Evolutionary conservation across 257 asterid genomes (phyloP), one percentile per base, ranked within the genome.

Genomic region (Solanum gracilifrons): DNA sequence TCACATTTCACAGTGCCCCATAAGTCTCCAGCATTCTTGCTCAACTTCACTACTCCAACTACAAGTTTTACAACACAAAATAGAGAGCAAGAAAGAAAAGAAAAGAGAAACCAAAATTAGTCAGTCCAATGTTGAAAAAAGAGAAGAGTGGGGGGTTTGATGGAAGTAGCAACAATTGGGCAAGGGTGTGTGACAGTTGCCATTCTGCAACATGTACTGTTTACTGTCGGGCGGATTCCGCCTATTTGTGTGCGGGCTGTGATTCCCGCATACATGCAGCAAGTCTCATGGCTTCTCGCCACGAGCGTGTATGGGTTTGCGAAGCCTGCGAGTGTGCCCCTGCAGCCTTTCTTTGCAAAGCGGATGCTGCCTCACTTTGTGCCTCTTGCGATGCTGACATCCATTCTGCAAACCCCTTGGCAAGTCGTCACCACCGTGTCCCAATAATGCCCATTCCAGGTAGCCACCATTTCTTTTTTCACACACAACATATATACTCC

Each of bases 351-450:
- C 36, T 95, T 5, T 94, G 96, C 92, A 95, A 95, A 88, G 97
- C 98, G 10, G 98, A 95, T 35, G 91, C 96, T 4, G 98, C 98
- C 31, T 94, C 97, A 31, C 95, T 95, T 23, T 96, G 98, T 89
- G 77, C 94, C 68, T 62, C 91, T 87, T 96, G 98, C 88, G 98
- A 96, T 75, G 82, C 94, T 13, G 94, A 95, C 18, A 92, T 96
- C 89, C 99, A 96, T 90, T 94, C 98, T 1, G 99, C 95, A 18
- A 95, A 96, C 86, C 98, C 99, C 8, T 92, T 96, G 58, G 96
- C 99, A 0, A 92, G 94, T 69, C 98, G 99, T 88, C 99, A 95
- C 94, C 96, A 93, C 92, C 95, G 99, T 39, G 94, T 95, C 73
- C 98, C 98, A 1, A 87, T 93, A 31, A 64, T 87, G 60, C 92